A percentile compares a stretch with the other conserved stretches of the same genome.
These are phyloP conservation scores for Metschnikowia corniflorae DNA, from an alignment of 805 yeast genomes.

Conservation along the genomic window DNA sequence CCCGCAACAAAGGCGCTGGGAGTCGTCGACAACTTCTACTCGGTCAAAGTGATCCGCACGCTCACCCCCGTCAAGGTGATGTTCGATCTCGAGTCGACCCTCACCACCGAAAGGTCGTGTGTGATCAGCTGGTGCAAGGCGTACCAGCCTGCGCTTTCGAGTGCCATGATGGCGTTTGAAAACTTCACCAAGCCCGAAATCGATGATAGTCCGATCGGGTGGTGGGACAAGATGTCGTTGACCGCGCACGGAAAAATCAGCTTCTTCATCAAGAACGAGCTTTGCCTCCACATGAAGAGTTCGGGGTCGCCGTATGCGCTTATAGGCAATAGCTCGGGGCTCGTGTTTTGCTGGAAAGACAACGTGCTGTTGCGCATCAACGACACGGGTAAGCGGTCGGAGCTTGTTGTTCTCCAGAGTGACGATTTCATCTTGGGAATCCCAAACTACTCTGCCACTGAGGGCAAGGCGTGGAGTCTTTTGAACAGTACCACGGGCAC, in stretches of 20 bases:
- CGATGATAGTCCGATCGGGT: slow-evolving; percentile 44
- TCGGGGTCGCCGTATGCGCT: slow-evolving; percentile 56
- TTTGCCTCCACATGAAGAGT: slow-evolving; percentile 63
- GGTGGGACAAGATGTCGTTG: slow-evolving; percentile 54
- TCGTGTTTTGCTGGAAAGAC: slow-evolving; percentile 62
- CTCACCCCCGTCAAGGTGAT: slow-evolving; percentile 59
- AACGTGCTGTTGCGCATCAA: slow-evolving; percentile 50
- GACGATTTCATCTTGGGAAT: slow-evolving; percentile 54
- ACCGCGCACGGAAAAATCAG: slow-evolving; percentile 50
- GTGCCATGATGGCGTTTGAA: slow-evolving; percentile 42
- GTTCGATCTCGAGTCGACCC: slow-evolving; percentile 45
- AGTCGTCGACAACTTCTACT: slow-evolving; percentile 48
- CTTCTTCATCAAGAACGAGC: slow-evolving; percentile 47
- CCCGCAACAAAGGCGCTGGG: slow-evolving; percentile 35
- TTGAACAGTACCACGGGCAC: slow-evolving; percentile 25
- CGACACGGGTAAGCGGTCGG: slow-evolving; percentile 45
- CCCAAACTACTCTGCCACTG: slow-evolving; percentile 44
- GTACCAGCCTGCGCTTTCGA: slow-evolving; percentile 55
- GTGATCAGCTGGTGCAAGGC: slow-evolving; percentile 63
- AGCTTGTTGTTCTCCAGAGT: slow-evolving; percentile 52
- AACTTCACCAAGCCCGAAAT: slow-evolving; percentile 44
- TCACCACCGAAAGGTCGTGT: slow-evolving; percentile 46
- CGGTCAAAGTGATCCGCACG: slow-evolving; percentile 56
- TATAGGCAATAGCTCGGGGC: slow-evolving; percentile 57
- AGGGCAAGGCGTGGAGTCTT: slow-evolving; percentile 37